A percentile compares a stretch with the other conserved stretches of the same genome.
Evolutionary conservation across 148 eudicot species (phyloP).

Genomic region (Vaccinium vitisidaea): DNA sequence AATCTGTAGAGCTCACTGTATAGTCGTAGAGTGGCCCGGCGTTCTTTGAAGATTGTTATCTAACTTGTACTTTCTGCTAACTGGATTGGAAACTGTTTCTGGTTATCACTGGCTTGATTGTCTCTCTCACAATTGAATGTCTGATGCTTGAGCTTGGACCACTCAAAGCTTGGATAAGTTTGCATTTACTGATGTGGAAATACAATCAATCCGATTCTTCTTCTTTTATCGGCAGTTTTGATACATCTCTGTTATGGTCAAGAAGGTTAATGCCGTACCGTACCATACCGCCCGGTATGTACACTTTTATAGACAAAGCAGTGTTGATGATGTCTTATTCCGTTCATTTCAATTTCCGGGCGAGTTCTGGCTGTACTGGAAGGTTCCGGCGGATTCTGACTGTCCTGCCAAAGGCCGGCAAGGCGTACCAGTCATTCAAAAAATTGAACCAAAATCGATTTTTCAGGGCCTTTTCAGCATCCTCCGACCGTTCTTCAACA

Average conservation of each 20-base stretch:
- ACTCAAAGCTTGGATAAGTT: not conserved
- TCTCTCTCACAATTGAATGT: not conserved
- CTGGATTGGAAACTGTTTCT: not conserved
- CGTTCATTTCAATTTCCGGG: no score
- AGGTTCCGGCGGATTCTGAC: no score
- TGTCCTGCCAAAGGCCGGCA: no score
- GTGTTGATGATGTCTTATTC: no score
- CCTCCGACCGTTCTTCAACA: no score
- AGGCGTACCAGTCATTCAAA: no score
- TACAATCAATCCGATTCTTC: not conserved
- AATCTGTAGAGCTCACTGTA: not conserved
- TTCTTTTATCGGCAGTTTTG: not conserved
- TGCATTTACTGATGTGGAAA: not conserved
- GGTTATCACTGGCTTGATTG: not conserved
- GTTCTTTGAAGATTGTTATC: not conserved
- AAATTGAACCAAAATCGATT: no score
- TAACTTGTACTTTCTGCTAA: not conserved
- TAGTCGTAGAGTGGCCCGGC: not conserved
- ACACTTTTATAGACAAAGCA: no score
- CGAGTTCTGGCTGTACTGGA: no score
- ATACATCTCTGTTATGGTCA: not conserved
- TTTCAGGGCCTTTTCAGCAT: no score
- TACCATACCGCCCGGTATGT: no score
- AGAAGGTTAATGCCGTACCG: no score
- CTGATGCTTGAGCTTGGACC: not conserved